A percentile compares a stretch with the other conserved stretches of the same genome.
These are phyloP conservation scores for Canavalia ensiformis DNA, from an alignment of 306 rosid species.

Conservation along the genomic window DNA sequence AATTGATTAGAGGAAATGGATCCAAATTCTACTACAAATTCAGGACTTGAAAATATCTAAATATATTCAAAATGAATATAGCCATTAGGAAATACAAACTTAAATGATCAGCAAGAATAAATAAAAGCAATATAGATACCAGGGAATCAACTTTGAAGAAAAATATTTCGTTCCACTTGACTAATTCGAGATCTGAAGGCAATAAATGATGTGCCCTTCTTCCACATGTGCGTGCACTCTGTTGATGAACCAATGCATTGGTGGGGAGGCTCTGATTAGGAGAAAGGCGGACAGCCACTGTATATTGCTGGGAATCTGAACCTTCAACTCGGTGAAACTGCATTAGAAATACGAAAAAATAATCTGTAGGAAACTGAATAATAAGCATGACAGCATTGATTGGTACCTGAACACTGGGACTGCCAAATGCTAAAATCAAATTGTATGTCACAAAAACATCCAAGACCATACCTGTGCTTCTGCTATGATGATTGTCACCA, in stretches of 20 bases:
- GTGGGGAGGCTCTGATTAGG: conserved; percentile 60
- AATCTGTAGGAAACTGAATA: conserved; percentile 13
- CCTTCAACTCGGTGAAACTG: conserved; percentile 81
- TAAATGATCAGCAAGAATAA: conserved; percentile 6
- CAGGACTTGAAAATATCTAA: conserved; percentile 9
- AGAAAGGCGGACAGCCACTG: conserved; percentile 77
- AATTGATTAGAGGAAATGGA: neutral
- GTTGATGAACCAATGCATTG: conserved; percentile 68
- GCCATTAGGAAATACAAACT: conserved; percentile 33
- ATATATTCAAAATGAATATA: conserved; percentile 5
- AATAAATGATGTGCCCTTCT: conserved; percentile 62
- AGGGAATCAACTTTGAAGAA: conserved; percentile 91
- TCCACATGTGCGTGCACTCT: conserved; percentile 92
- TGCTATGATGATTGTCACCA: conserved; percentile 78
- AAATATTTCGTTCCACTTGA: conserved; percentile 94
- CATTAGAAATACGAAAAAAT: conserved; percentile 43
- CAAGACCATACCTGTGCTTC: conserved; percentile 76
- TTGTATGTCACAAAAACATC: conserved; percentile 28
- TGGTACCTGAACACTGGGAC: neutral
- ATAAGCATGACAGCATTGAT: conserved; percentile 11
- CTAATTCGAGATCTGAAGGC: conserved; percentile 71
- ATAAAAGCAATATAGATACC: conserved; percentile 59
- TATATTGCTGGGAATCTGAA: conserved; percentile 73
- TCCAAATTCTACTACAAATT: conserved; percentile 9
- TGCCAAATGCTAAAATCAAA: conserved; percentile 35